These are phyloP conservation scores for Colletotrichum sp. DNA, from an alignment of 2,329 filamentous ascomycete genomes.

Conservation along the genomic window DNA sequence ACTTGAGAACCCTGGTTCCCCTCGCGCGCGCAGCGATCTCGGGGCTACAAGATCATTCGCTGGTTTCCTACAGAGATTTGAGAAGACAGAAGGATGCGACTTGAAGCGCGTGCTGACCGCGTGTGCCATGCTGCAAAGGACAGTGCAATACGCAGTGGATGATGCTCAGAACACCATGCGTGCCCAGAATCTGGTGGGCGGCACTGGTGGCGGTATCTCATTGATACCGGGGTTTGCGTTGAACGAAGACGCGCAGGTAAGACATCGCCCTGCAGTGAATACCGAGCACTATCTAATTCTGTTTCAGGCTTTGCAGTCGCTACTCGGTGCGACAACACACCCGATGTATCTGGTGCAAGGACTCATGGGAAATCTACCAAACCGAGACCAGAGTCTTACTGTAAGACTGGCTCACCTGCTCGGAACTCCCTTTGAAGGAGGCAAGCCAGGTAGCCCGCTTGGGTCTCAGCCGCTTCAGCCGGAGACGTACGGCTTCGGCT, in stretches of 20 bases:
- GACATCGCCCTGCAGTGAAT: background rate
- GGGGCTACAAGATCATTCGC: constrained; percentile 10
- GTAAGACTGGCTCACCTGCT: constrained; percentile 10
- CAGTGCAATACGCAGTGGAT: constrained; percentile 7
- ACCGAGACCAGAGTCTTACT: constrained; percentile 14
- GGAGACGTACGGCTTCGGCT: constrained; percentile 19
- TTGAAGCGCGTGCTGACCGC: constrained; percentile 10
- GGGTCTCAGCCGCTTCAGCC: constrained; percentile 18
- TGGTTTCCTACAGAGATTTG: constrained; percentile 15
- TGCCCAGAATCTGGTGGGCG: background rate
- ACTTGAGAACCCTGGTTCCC: constrained; percentile 10
- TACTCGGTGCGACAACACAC: constrained; percentile 10
- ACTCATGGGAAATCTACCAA: constrained; percentile 17
- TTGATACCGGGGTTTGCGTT: background rate
- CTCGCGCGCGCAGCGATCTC: constrained; percentile 2
- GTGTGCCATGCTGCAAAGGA: constrained; percentile 14
- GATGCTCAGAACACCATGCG: constrained; percentile 6
- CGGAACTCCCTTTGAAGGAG: constrained; percentile 9
- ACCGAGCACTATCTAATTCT: background rate
- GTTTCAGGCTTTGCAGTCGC: background rate
- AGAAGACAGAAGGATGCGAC: constrained; percentile 11
- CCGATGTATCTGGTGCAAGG: constrained; percentile 21
- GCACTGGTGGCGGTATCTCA: background rate
- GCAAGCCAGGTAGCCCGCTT: constrained; percentile 11
- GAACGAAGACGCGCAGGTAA: constrained; percentile 8